Percentiles rank a stretch among this genome's conserved stretches.
Conservation (phyloP, 257 asterid genomes). For the Nicotiana sylvestris region DNA sequence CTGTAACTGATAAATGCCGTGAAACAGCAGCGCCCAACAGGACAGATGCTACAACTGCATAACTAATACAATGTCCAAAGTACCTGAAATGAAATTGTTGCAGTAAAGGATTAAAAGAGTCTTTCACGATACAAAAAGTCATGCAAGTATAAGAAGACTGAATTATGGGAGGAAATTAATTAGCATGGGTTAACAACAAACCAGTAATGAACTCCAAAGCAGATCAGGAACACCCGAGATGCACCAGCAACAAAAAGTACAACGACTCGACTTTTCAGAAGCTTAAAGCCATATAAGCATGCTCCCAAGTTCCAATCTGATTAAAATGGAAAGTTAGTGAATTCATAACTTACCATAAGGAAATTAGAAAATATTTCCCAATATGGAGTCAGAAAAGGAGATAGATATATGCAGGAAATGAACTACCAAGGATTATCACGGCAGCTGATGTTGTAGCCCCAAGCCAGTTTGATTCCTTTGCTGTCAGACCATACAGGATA, state of each 20-base stretch:
- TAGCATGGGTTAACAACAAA: slow-evolving; percentile 28
- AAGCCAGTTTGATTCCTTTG: slow-evolving; percentile 97
- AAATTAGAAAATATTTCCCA: not conserved
- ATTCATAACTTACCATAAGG: not conserved
- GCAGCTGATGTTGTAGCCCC: slow-evolving; percentile 97
- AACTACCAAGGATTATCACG: slow-evolving; percentile 86
- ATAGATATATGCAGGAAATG: slow-evolving; percentile 11
- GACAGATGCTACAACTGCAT: slow-evolving; percentile 95
- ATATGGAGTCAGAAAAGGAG: not conserved
- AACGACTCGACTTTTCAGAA: slow-evolving; percentile 82
- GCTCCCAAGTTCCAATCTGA: slow-evolving; percentile 99
- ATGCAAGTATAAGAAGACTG: not conserved
- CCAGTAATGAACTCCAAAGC: slow-evolving; percentile 99
- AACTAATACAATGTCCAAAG: slow-evolving; percentile 95
- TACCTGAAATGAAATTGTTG: slow-evolving; percentile 49
- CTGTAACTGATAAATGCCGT: slow-evolving; percentile 80
- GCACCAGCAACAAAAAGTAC: slow-evolving; percentile 91
- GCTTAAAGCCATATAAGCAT: slow-evolving; percentile 92
- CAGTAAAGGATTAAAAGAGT: slow-evolving; percentile 5
- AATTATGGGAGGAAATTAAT: not conserved
- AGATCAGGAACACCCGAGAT: slow-evolving; percentile 89
- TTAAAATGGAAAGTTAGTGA: slow-evolving; percentile 11
- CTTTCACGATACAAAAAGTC: not conserved
- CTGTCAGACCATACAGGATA: slow-evolving; percentile 91
- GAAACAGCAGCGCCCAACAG: slow-evolving; percentile 96